Percentiles rank a stretch among this genome's conserved stretches.
Evolutionary conservation across 306 rosid genomes (phyloP).

Genomic region (Erythrophleum fordii): DNA sequence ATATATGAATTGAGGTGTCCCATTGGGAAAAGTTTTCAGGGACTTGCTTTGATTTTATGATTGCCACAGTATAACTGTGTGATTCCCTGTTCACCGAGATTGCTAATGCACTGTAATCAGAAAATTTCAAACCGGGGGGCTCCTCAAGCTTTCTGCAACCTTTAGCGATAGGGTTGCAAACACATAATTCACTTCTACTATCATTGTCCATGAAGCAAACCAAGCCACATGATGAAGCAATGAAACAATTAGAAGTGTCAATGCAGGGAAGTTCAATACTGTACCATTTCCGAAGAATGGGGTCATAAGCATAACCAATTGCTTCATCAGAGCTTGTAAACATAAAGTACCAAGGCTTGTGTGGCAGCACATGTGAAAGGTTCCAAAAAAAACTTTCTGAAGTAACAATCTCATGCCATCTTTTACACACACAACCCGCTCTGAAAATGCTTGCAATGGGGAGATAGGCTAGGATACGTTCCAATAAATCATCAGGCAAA

Average conservation of each 20-base stretch:
- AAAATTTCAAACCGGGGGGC: slow-evolving; percentile 63
- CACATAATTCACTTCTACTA: slow-evolving; percentile 59
- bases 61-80: slow-evolving; percentile 60
- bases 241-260: slow-evolving; percentile 55
- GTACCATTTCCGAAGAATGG: slow-evolving; percentile 86
- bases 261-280: slow-evolving; percentile 73
- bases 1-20: slow-evolving; percentile 73
- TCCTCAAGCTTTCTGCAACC: slow-evolving; percentile 58
- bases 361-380: slow-evolving; percentile 58
- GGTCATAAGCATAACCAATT: slow-evolving; percentile 77
- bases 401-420: slow-evolving; percentile 76
- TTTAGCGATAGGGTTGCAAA: slow-evolving; percentile 82
- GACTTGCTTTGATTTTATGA: slow-evolving; percentile 81
- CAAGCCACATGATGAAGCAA: slow-evolving; percentile 80
- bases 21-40: slow-evolving; percentile 72
- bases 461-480: slow-evolving; percentile 78
- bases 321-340: slow-evolving; percentile 83
- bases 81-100: slow-evolving; percentile 66
- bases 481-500: slow-evolving; percentile 86
- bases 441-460: slow-evolving; percentile 82
- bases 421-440: slow-evolving; percentile 79
- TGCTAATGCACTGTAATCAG: slow-evolving; percentile 84
- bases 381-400: slow-evolving; percentile 71
- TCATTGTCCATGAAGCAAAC: slow-evolving; percentile 87
- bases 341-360: slow-evolving; percentile 95